Evolutionary conservation across 2,329 filamentous ascomycete species (phyloP), one percentile per base, ranked within the genome.

Genomic region (Pseudogymnoascus sp.): DNA sequence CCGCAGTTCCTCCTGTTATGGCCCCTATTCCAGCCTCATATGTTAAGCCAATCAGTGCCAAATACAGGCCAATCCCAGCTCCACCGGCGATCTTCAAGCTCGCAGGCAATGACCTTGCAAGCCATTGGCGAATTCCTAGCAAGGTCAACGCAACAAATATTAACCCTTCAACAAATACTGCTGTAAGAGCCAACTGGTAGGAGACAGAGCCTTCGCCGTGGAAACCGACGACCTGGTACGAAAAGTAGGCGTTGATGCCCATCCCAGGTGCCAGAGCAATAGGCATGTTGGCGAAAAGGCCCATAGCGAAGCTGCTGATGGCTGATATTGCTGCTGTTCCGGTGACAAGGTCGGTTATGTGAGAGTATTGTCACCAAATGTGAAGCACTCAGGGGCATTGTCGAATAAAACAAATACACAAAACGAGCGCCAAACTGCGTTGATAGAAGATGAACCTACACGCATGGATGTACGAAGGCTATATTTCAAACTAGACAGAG

Each of bases 81-180:
- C 90, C 89, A 14, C 89, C 93, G 10, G 91, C 91, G 62, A 95
- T 85, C 76, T 96, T 96, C 77, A 96, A 92, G 63, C 88, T 91
- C 44, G 85, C 83, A 1, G 91, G 91, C 66, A 96, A 91, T 50
- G 89, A 87, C 67, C 90, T 86, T 16, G 91, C 91, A 28, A 96
- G 84, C 91, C 91, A 96, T 73, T 96, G 91, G 14, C 91, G 88
- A 78, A 96, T 83, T 38, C 91, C 91, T 60, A 93, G 80, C 38
- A 96, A 74, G 1, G 91, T 91, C 40, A 96, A 82, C 1, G 78
- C 89, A 60, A 96, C 84, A 76, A 96, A 96, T 66, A 96, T 87
- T 73, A 89, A 89, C 38, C 91, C 91, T 75, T 96, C 91, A 12
- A 95, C 88, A 73, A 96, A 96, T 67, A 95, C 91, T 62, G 91